These are phyloP conservation scores for Hypocrella siamensis DNA, from an alignment of 2,329 filamentous ascomycete genomes.

Conservation along the genomic window DNA sequence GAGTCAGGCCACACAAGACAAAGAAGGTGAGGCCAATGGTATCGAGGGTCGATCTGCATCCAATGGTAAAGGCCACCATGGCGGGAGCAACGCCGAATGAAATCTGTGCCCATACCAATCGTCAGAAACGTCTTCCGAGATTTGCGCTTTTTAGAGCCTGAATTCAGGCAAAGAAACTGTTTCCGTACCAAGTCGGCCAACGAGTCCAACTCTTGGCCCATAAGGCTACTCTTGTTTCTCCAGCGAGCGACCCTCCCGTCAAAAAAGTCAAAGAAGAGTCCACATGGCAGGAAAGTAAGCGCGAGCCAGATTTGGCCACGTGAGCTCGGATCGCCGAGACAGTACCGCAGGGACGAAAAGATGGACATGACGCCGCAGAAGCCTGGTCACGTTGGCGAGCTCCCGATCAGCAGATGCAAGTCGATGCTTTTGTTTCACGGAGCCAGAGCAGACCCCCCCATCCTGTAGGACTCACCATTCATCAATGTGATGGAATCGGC, in stretches of 20 bases:
- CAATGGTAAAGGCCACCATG: conserved; percentile 73
- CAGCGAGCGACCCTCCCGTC: conserved; percentile 93
- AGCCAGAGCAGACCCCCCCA: too few species aligned
- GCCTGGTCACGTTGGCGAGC: conserved; percentile 21
- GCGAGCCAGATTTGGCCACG: conserved; percentile 64
- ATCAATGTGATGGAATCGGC: conserved; percentile 73
- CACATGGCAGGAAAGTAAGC: conserved; percentile 76
- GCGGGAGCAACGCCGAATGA: conserved; percentile 91
- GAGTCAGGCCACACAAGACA: conserved; percentile 84
- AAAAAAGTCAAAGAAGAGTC: conserved; percentile 95
- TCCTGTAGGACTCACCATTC: conserved; percentile 57
- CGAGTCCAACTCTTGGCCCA: conserved; percentile 96
- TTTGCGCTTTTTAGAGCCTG: too few species aligned
- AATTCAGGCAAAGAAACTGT: too few species aligned
- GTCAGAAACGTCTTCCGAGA: too few species aligned
- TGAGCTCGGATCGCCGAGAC: conserved; percentile 52
- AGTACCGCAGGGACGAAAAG: conserved; percentile 89
- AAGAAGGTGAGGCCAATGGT: conserved; percentile 73
- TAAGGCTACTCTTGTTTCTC: conserved; percentile 91
- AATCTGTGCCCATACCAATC: too few species aligned
- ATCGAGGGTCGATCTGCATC: conserved; percentile 70
- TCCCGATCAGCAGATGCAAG: conserved; percentile 4
- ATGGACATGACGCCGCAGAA: conserved; percentile 90
- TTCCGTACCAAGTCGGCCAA: conserved; percentile 84
- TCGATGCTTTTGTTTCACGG: too few species aligned